Evolutionary conservation across 768 basidiomycete genomes (phyloP).

Genomic region (Boletus sp.): DNA sequence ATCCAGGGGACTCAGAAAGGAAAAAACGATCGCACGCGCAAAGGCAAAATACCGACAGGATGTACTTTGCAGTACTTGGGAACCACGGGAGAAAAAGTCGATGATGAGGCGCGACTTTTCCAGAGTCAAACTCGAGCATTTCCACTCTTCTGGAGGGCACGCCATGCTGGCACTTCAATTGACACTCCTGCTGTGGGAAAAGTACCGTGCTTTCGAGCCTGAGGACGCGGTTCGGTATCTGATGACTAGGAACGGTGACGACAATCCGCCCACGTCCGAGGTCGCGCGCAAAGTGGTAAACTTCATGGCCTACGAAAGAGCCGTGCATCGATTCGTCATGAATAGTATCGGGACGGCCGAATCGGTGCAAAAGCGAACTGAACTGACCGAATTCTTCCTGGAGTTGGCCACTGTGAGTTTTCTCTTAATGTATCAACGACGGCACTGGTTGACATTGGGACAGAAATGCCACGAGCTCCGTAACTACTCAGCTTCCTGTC

Average conservation of each 20-base stretch:
- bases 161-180: slow-evolving; percentile 48
- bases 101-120: slow-evolving; percentile 30
- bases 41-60: slow-evolving; percentile 19
- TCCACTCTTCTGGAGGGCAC: slow-evolving; percentile 37
- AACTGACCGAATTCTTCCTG: slow-evolving; percentile 43
- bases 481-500: slow-evolving; percentile 44
- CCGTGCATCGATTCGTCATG: slow-evolving; percentile 46
- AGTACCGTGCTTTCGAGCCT: slow-evolving; percentile 41
- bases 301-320: slow-evolving; percentile 37
- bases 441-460: background rate
- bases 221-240: slow-evolving; percentile 43
- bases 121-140: slow-evolving; percentile 31
- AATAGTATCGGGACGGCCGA: slow-evolving; percentile 25
- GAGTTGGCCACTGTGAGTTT: slow-evolving; percentile 42
- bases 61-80: slow-evolving; percentile 21
- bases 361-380: slow-evolving; percentile 20
- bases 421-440: background rate
- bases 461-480: slow-evolving; percentile 46
- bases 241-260: slow-evolving; percentile 32
- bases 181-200: slow-evolving; percentile 37
- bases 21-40: slow-evolving; percentile 27
- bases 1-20: slow-evolving; percentile 25
- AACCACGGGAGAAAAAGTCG: slow-evolving; percentile 27
- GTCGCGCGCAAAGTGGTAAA: slow-evolving; percentile 27
- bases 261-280: slow-evolving; percentile 26